Conservation (phyloP, 768 basidiomycete genomes). For the Suillus cothurnatus region DNA sequence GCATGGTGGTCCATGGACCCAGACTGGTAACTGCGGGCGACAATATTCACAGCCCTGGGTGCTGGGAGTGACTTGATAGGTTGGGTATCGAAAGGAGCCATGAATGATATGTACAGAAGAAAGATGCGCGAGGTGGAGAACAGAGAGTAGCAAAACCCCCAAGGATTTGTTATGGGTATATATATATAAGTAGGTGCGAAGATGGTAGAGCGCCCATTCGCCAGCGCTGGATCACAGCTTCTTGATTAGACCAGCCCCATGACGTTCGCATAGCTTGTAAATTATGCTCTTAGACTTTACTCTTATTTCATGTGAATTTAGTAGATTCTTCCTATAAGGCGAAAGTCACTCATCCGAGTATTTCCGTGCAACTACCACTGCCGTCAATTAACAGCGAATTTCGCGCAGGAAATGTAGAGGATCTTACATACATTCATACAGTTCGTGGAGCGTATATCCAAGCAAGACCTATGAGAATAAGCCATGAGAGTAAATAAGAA, state of each 20-base stretch:
- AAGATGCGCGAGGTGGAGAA: not conserved
- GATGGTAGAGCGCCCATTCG: not conserved
- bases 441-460: not conserved
- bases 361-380: not conserved
- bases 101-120: not conserved
- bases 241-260: too few species aligned
- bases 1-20: not conserved
- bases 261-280: too few species aligned
- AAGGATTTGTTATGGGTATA: not conserved
- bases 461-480: not conserved
- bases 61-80: not conserved
- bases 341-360: conserved; percentile 1
- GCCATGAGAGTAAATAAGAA: not conserved
- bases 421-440: not conserved
- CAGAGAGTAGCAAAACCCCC: not conserved
- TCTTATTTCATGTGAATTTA: not conserved
- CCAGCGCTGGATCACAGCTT: not conserved
- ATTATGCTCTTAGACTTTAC: too few species aligned
- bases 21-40: not conserved
- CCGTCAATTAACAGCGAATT: not conserved
- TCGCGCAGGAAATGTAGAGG: not conserved
- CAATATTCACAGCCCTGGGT: too few species aligned
- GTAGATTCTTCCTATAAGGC: not conserved
- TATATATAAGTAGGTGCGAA: not conserved
- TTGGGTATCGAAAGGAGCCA: not conserved